phyloP scores from a whole-genome alignment of 371 early-diverging fungal genomes.

The Mucor saturninus region DNA sequence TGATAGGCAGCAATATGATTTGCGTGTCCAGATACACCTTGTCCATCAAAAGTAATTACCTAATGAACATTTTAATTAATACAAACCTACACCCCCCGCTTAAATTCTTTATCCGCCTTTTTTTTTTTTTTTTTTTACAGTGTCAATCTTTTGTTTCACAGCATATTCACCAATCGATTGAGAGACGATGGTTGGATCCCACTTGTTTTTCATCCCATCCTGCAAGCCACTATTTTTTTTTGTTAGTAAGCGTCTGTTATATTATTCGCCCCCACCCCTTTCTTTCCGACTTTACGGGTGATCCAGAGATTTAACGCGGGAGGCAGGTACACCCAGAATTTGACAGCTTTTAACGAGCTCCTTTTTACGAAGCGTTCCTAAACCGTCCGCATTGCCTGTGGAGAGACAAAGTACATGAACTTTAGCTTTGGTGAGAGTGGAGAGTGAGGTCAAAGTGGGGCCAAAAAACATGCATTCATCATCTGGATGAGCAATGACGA shows the following conservation, averaged over 20 bases:
- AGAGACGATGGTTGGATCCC: constrained; percentile 70
- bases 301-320: constrained; percentile 68
- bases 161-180: constrained; percentile 62
- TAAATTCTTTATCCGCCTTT: constrained; percentile 7
- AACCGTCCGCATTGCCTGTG: constrained; percentile 82
- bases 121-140: constrained; percentile 47
- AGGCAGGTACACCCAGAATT: constrained; percentile 66
- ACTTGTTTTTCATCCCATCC: constrained; percentile 77
- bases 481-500: constrained; percentile 98
- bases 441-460: constrained; percentile 71
- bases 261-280: neutral
- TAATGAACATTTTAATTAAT: constrained; percentile 25
- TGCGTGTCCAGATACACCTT: constrained; percentile 92
- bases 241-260: constrained; percentile 1
- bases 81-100: neutral
- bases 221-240: constrained; percentile 62
- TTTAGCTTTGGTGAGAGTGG: constrained; percentile 40
- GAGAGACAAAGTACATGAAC: constrained; percentile 87
- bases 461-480: constrained; percentile 99
- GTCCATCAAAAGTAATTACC: constrained; percentile 93
- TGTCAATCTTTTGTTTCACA: constrained; percentile 64
- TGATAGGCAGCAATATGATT: constrained; percentile 90
- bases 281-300: constrained; percentile 59
- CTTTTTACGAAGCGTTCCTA: constrained; percentile 78
- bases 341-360: constrained; percentile 77